Evolutionary conservation across 371 early-diverging fungal species (phyloP).

Genomic region (Mortierella sp.): DNA sequence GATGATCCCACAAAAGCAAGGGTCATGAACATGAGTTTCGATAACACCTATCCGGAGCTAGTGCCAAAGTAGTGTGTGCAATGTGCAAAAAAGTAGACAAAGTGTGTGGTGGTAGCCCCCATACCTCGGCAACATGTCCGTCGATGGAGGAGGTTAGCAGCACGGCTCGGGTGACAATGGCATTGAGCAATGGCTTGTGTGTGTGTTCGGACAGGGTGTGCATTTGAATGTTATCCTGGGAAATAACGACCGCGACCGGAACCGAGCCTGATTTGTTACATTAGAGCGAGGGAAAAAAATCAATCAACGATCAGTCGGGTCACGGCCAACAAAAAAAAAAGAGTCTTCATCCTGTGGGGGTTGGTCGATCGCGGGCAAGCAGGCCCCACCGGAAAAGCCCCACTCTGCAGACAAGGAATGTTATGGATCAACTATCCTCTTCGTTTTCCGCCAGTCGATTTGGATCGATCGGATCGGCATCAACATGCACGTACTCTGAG

Average conservation of each 20-base stretch:
- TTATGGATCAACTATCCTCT: no score
- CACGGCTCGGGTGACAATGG: conserved; percentile 41
- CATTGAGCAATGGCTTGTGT: conserved; percentile 20
- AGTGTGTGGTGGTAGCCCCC: background rate
- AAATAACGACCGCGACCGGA: conserved; percentile 53
- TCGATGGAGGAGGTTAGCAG: conserved; percentile 52
- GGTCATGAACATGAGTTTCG: no score
- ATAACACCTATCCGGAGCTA: background rate
- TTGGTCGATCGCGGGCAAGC: no score
- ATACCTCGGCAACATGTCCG: conserved; percentile 48
- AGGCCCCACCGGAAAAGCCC: no score
- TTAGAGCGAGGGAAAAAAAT: background rate
- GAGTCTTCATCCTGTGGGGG: no score
- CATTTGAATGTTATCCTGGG: conserved; percentile 33
- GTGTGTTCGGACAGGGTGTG: conserved; percentile 17
- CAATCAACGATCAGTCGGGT: conserved; percentile 7
- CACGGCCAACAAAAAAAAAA: conserved; percentile 1
- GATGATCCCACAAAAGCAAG: no score
- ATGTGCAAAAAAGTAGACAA: background rate
- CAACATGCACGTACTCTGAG: conserved; percentile 15
- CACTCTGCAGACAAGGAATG: no score
- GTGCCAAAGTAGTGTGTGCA: background rate
- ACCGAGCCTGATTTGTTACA: conserved; percentile 54
- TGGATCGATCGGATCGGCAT: background rate
- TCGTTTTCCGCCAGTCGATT: background rate